Conservation (phyloP, 176 grass and related monocot genomes). For the Musa itinerans region DNA sequence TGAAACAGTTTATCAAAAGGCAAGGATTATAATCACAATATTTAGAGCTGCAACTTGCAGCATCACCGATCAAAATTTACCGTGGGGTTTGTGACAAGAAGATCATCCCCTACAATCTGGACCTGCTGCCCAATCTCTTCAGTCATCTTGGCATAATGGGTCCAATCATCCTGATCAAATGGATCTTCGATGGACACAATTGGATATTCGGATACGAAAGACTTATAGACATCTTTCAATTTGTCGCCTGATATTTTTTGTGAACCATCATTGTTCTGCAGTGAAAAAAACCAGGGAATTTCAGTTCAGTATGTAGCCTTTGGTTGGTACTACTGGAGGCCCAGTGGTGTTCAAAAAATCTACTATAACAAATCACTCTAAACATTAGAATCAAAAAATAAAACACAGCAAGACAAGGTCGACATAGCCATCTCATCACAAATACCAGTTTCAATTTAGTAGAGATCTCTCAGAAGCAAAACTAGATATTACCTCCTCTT, state of each 20-base stretch:
- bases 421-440: neutral
- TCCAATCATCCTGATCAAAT: slow-evolving; percentile 95
- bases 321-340: no score
- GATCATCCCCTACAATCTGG: slow-evolving; percentile 95
- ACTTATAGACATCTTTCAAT: slow-evolving; percentile 83
- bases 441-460: neutral
- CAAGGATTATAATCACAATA: neutral
- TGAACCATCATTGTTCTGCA: slow-evolving; percentile 76
- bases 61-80: slow-evolving; percentile 29
- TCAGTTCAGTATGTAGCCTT: neutral
- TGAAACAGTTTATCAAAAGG: slow-evolving; percentile 22
- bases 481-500: slow-evolving; percentile 55
- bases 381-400: neutral
- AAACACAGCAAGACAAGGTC: neutral
- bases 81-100: slow-evolving; percentile 89
- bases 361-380: neutral
- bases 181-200: slow-evolving; percentile 94
- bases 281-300: slow-evolving; percentile 6
- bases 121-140: slow-evolving; percentile 69
- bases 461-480: neutral
- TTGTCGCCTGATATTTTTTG: slow-evolving; percentile 69
- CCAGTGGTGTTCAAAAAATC: neutral
- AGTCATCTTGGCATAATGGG: slow-evolving; percentile 73
- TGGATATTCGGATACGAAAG: slow-evolving; percentile 72
- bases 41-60: neutral